Evolutionary conservation across 164 flowering plant species (phyloP), one percentile per base, ranked within the genome.

Genomic region (Magnolia kwangsiensis): DNA sequence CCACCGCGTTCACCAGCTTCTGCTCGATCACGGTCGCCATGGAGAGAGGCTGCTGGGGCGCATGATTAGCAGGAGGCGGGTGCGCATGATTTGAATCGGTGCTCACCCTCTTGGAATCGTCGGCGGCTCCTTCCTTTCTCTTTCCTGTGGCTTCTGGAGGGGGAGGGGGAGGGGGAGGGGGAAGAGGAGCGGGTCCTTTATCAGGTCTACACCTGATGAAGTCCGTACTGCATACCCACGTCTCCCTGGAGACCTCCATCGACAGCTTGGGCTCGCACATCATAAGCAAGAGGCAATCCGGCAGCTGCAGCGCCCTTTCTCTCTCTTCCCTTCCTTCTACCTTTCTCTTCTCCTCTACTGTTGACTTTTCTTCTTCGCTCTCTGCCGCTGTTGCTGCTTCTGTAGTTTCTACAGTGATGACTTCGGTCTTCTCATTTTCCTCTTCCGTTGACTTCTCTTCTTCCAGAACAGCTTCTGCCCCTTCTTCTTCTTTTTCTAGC

Each of bases 231-330:
- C 97, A 90, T 3, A 94, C 97, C 99, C 98, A 96, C 0, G 98
- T 96, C 77, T 96, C 99, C 81, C 89, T 91, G 19, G 97, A 90
- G 11, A 96, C 98, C 81, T 96, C 99, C 97, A 94, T 96, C 10
- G 99, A 96, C 13, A 96, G 83, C 82, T 96, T 96, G 2, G 99
- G 98, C 84, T 96, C 99, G 72, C 90, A 89, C 97, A 92, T 94
- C 98, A 96, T 96, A 74, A 96, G 49, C 77, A 96, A 76, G 77
- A 96, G 82, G 78, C 98, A 96, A 23, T 96, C 97, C 2, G 98
- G 96, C 75, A 94, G 75, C 0, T 76, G 50, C 8, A 24, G 18
- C 18, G 49, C 1, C n/a, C n/a, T 31, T 67, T 31, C 37, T 10
- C 65, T 31, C 72, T 71, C 50, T 63, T 73, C 65, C 51, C 77